Conservation (phyloP, 2,329 filamentous ascomycete species). For the Fusarium succisae region DNA sequence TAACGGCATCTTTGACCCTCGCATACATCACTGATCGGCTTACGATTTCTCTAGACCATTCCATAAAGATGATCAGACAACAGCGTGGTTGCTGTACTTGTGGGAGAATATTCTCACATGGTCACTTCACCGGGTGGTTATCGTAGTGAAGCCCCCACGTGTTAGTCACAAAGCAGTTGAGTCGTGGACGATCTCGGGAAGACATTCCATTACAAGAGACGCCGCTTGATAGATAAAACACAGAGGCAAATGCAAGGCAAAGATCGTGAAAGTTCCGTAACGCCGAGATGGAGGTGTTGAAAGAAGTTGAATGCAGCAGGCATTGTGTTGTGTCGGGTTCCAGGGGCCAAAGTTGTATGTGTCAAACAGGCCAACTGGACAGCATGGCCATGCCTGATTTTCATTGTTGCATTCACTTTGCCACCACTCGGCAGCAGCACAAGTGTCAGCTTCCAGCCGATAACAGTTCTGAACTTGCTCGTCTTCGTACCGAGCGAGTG, state of each 20-base stretch:
- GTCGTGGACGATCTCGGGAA: constrained; percentile 8
- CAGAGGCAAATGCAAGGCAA: not conserved
- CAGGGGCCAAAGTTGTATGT: not conserved
- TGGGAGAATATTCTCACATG: not conserved
- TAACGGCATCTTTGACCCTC: not conserved
- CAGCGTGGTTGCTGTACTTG: not conserved
- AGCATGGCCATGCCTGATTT: not conserved
- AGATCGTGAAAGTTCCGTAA: constrained; percentile 4
- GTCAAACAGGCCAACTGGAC: not conserved
- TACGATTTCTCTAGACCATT: not conserved
- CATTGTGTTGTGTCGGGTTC: not conserved
- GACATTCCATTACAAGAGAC: constrained; percentile 3
- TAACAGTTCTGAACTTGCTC: not conserved
- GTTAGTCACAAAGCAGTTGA: not conserved
- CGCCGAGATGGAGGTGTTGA: not conserved
- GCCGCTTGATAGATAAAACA: not conserved
- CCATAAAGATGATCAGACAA: not conserved
- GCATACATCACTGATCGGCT: not conserved
- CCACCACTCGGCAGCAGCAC: not conserved
- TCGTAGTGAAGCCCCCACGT: not conserved
- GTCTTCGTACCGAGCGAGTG: not conserved
- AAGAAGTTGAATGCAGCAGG: not conserved
- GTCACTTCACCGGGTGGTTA: not conserved
- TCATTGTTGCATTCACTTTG: not conserved
- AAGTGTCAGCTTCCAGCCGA: not conserved